These are phyloP conservation scores for Syncephalastrum racemosum DNA, from an alignment of 371 early-diverging fungal genomes.

Conservation along the genomic window DNA sequence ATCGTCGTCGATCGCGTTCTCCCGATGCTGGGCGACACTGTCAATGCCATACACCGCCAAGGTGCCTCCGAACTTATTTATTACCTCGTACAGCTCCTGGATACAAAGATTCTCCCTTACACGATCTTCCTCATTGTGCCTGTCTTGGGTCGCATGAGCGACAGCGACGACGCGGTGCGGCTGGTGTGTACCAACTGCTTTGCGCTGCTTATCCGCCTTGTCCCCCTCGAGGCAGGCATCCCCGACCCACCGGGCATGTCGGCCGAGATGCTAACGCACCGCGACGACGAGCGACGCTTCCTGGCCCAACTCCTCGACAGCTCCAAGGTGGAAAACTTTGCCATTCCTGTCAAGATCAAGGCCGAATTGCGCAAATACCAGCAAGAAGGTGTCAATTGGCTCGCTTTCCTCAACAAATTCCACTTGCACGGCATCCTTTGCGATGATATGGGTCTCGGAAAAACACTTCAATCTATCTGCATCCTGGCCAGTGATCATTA, in stretches of 20 bases:
- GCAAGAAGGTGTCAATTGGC: slow-evolving; percentile 98
- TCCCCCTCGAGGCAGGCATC: slow-evolving; percentile 89
- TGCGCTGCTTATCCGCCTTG: slow-evolving; percentile 91
- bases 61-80: slow-evolving; percentile 83
- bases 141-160: slow-evolving; percentile 97
- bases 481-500: slow-evolving; percentile 91
- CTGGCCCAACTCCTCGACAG: slow-evolving; percentile 90
- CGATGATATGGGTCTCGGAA: slow-evolving; percentile 99
- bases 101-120: slow-evolving; percentile 84
- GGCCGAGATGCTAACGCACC: slow-evolving; percentile 71
- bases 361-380: slow-evolving; percentile 95
- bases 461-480: slow-evolving; percentile 98
- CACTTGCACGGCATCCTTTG: slow-evolving; percentile 97
- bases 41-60: slow-evolving; percentile 73
- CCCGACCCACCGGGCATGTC: slow-evolving; percentile 92
- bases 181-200: slow-evolving; percentile 90
- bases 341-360: slow-evolving; percentile 88
- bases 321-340: slow-evolving; percentile 81
- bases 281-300: slow-evolving; percentile 86
- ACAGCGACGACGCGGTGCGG: slow-evolving; percentile 86
- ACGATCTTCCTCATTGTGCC: slow-evolving; percentile 95
- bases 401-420: slow-evolving; percentile 95
- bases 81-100: slow-evolving; percentile 69
- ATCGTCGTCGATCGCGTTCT: slow-evolving; percentile 75
- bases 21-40: slow-evolving; percentile 77